Conservation (phyloP, 495 filamentous ascomycete species). For the Podospora anserina region DNA sequence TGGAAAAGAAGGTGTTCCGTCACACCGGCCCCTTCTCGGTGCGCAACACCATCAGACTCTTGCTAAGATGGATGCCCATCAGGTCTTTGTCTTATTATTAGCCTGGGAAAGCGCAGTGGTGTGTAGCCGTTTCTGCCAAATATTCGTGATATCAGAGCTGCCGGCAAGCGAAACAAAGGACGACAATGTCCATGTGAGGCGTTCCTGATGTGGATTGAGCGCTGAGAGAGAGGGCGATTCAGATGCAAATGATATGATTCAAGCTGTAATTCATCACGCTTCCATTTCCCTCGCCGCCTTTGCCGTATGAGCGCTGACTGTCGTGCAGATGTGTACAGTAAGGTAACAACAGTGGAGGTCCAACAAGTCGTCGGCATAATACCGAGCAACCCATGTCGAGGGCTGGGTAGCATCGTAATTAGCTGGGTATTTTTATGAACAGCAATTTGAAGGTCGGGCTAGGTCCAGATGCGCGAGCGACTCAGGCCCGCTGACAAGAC, state of each 20-base stretch:
- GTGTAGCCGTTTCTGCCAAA: neutral
- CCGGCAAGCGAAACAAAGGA: neutral
- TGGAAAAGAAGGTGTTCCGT: constrained; percentile 5
- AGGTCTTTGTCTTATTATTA: neutral
- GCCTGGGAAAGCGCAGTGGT: neutral
- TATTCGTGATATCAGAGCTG: neutral
- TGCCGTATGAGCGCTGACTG: constrained; percentile 18
- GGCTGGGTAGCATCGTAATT: constrained; percentile 9
- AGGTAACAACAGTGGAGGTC: no score
- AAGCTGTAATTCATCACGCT: neutral
- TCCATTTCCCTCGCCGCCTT: constrained; percentile 16
- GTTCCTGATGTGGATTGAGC: neutral
- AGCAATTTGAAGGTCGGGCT: constrained; percentile 16
- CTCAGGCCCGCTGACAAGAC: constrained; percentile 10
- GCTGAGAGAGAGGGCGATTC: neutral
- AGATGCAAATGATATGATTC: neutral
- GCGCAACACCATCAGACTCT: neutral
- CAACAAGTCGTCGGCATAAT: neutral
- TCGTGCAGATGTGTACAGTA: constrained; percentile 12
- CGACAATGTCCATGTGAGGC: neutral
- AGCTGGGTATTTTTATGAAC: constrained; percentile 17
- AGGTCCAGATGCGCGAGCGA: constrained; percentile 3
- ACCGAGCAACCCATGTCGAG: constrained; percentile 12
- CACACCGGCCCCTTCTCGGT: constrained; percentile 8
- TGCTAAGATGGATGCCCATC: neutral